Evolutionary conservation across 2,329 filamentous ascomycete genomes (phyloP).

Genomic region (Colletotrichum sidae): DNA sequence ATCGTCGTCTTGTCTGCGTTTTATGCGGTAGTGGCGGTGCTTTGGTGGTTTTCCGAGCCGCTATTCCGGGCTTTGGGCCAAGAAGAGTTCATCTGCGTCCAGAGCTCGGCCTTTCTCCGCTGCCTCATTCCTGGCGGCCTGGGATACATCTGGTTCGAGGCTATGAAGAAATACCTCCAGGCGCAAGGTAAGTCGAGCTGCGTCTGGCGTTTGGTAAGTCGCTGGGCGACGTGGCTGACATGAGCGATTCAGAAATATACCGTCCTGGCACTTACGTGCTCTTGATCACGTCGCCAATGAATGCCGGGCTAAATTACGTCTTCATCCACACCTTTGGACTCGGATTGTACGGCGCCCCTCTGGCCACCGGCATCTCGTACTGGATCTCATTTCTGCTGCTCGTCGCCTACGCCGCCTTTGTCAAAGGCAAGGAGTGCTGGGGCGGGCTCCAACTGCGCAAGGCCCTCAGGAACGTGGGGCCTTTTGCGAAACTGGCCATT

Average conservation of each 20-base stretch:
- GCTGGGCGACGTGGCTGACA: background rate
- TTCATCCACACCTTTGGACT: conserved; percentile 79
- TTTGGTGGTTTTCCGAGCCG: conserved; percentile 82
- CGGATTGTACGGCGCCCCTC: conserved; percentile 81
- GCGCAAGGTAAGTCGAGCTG: conserved; percentile 76
- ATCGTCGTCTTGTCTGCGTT: conserved; percentile 78
- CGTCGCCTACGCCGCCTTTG: conserved; percentile 77
- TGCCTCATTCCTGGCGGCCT: conserved; percentile 83
- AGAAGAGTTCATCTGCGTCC: conserved; percentile 79
- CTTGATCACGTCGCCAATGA: conserved; percentile 83
- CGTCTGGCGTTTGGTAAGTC: conserved; percentile 21
- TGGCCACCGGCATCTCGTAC: conserved; percentile 87
- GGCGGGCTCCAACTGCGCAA: conserved; percentile 74
- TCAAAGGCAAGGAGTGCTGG: conserved; percentile 82
- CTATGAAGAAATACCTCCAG: conserved; percentile 88
- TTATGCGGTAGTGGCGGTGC: conserved; percentile 76
- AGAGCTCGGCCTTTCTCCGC: conserved; percentile 79
- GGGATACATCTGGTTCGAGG: conserved; percentile 89
- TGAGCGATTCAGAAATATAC: conserved; percentile 67
- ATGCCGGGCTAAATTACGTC: conserved; percentile 82
- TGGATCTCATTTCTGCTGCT: conserved; percentile 86
- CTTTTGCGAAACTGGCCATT: conserved; percentile 79
- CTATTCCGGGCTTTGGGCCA: conserved; percentile 82
- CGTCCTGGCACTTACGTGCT: conserved; percentile 85
- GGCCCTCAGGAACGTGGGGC: conserved; percentile 74